Conservation (phyloP, 257 asterid species). For the Orobanche coerulescens region DNA sequence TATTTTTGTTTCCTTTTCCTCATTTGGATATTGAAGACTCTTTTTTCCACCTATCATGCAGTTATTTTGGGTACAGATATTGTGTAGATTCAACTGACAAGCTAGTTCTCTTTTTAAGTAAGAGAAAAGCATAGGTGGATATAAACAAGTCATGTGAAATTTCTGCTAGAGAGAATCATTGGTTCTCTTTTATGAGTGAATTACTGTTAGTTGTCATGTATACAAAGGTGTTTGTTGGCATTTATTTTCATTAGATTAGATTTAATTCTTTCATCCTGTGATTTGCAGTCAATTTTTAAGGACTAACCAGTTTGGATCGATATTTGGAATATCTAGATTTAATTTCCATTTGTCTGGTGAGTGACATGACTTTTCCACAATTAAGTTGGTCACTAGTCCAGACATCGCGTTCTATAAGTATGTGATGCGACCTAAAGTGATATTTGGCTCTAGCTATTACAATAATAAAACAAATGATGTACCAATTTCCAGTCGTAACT, state of each 20-base stretch:
- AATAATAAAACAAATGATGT: background rate
- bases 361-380: background rate
- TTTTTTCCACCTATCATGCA: background rate
- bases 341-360: background rate
- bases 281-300: too few relatives aligned
- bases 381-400: too few relatives aligned
- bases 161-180: too few relatives aligned
- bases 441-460: background rate
- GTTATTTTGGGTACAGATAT: background rate
- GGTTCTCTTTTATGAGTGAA: too few relatives aligned
- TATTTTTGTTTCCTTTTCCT: background rate
- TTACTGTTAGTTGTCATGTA: too few relatives aligned
- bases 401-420: background rate
- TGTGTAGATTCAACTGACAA: background rate
- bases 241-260: too few relatives aligned
- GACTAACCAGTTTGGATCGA: too few relatives aligned
- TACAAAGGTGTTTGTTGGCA: too few relatives aligned
- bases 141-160: background rate
- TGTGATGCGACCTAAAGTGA: slow-evolving; percentile 3
- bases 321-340: background rate
- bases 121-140: too few relatives aligned
- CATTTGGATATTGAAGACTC: background rate
- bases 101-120: slow-evolving; percentile 10
- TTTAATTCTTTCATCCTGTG: too few relatives aligned
- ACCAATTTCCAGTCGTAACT: background rate